Conservation (phyloP, 1,284 basidiomycete species). For the Phenoliferia sp. region DNA sequence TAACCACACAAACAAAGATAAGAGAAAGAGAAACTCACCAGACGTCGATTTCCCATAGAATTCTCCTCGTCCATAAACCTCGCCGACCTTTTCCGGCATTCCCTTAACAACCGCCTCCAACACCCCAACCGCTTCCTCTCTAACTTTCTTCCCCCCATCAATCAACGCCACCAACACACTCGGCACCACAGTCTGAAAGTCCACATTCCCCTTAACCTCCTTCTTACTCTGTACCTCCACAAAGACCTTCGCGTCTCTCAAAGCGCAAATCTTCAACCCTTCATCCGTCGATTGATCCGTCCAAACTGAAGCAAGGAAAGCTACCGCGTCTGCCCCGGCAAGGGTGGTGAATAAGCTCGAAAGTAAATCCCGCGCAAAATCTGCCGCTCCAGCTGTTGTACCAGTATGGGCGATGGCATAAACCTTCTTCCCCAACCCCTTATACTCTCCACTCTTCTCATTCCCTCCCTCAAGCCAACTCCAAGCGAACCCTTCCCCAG, state of each 20-base stretch:
- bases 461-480: constrained; percentile 24
- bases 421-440: constrained; percentile 36
- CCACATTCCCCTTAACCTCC: constrained; percentile 35
- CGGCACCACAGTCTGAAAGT: constrained; percentile 86
- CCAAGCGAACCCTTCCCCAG: constrained; percentile 16
- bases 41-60: constrained; percentile 66
- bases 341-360: constrained; percentile 59
- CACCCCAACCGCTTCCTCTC: constrained; percentile 62
- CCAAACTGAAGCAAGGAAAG: constrained; percentile 74
- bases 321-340: constrained; percentile 64
- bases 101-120: constrained; percentile 50
- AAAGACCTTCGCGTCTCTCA: constrained; percentile 65
- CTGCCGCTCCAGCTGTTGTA: constrained; percentile 40
- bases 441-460: constrained; percentile 5
- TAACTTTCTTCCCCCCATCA: constrained; percentile 51
- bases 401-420: constrained; percentile 55
- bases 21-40: constrained; percentile 47
- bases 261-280: constrained; percentile 61
- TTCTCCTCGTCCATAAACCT: constrained; percentile 73
- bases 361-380: constrained; percentile 57
- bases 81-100: constrained; percentile 46
- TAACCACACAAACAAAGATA: too few relatives aligned
- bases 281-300: constrained; percentile 41
- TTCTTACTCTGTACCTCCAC: constrained; percentile 50
- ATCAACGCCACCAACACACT: constrained; percentile 64